Conservation (phyloP, 257 asterid species). For the Gentiana dahurica region DNA sequence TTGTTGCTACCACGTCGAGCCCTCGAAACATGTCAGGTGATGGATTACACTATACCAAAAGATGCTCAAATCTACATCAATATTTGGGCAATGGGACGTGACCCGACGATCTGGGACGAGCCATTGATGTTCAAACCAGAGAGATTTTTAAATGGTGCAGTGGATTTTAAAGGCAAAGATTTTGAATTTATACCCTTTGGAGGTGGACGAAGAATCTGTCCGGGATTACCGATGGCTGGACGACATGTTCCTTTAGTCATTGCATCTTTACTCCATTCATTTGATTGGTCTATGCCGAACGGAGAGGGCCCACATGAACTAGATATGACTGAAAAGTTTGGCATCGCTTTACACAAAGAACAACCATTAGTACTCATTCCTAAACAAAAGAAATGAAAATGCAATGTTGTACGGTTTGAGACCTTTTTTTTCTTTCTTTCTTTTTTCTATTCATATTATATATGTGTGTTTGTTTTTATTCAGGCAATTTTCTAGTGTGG, state of each 20-base stretch:
- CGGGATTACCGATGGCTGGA: slow-evolving; percentile 32
- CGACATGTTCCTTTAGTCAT: slow-evolving; percentile 19
- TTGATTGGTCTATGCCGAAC: slow-evolving; percentile 3
- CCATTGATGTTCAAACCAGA: slow-evolving; percentile 9
- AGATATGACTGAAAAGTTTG: slow-evolving; percentile 20
- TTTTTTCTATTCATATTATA: too few relatives aligned
- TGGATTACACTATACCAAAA: not conserved
- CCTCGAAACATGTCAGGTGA: slow-evolving; percentile 24
- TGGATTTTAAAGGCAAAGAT: slow-evolving; percentile 35
- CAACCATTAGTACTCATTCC: too few relatives aligned
- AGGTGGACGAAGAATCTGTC: slow-evolving; percentile 46
- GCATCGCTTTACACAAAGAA: slow-evolving; percentile 8
- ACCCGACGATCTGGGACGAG: slow-evolving; percentile 24
- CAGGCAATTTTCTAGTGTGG: too few relatives aligned
- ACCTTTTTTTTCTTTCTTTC: too few relatives aligned
- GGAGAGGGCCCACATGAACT: slow-evolving; percentile 1
- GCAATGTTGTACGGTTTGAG: too few relatives aligned
- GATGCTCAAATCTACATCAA: too few relatives aligned
- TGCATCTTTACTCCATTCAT: slow-evolving; percentile 18
- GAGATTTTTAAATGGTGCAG: slow-evolving; percentile 21
- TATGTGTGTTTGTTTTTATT: too few relatives aligned
- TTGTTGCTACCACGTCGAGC: slow-evolving; percentile 27
- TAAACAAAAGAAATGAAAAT: slow-evolving; percentile 2
- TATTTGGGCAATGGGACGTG: slow-evolving; percentile 5
- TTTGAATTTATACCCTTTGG: slow-evolving; percentile 36